phyloP scores from a whole-genome alignment of 768 basidiomycete species.

The Wakefieldia striispora region DNA sequence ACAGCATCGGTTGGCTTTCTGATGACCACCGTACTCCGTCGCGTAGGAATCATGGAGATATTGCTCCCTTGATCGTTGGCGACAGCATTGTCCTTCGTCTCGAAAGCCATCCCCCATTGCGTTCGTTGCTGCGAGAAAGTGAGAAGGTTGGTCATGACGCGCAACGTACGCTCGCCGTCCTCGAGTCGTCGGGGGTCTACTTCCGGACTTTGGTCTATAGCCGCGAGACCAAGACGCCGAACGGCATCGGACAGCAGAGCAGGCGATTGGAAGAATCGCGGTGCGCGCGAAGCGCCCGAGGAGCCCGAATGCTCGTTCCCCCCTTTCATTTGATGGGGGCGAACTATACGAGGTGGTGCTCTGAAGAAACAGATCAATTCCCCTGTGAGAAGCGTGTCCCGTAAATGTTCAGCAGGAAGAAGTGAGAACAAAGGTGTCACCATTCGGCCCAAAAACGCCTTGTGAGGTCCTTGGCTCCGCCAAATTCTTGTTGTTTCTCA shows the following conservation, averaged over 20 bases:
- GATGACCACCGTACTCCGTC: slow-evolving; percentile 61
- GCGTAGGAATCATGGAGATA: slow-evolving; percentile 31
- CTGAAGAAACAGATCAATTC: slow-evolving; percentile 87
- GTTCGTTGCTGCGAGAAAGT: slow-evolving; percentile 50
- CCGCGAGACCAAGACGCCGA: slow-evolving; percentile 58
- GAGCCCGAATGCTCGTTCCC: slow-evolving; percentile 46
- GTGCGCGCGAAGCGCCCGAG: slow-evolving; percentile 33
- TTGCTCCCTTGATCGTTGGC: slow-evolving; percentile 16
- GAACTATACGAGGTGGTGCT: slow-evolving; percentile 67
- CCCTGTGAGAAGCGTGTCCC: slow-evolving; percentile 43
- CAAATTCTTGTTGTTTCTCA: slow-evolving; percentile 71
- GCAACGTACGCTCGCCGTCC: slow-evolving; percentile 58
- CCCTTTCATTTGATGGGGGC: slow-evolving; percentile 42
- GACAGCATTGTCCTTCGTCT: slow-evolving; percentile 35
- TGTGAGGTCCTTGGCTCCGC: slow-evolving; percentile 86
- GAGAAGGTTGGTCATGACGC: slow-evolving; percentile 76
- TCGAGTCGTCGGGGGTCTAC: slow-evolving; percentile 44
- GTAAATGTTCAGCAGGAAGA: background rate
- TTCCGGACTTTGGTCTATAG: slow-evolving; percentile 50
- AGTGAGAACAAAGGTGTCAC: slow-evolving; percentile 37
- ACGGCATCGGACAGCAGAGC: slow-evolving; percentile 73
- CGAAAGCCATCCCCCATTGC: slow-evolving; percentile 39
- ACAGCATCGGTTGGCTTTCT: slow-evolving; percentile 48
- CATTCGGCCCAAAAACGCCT: slow-evolving; percentile 86
- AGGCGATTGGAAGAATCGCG: slow-evolving; percentile 56